phyloP scores from a whole-genome alignment of 495 filamentous ascomycete species.

The Penicillium manginii region DNA sequence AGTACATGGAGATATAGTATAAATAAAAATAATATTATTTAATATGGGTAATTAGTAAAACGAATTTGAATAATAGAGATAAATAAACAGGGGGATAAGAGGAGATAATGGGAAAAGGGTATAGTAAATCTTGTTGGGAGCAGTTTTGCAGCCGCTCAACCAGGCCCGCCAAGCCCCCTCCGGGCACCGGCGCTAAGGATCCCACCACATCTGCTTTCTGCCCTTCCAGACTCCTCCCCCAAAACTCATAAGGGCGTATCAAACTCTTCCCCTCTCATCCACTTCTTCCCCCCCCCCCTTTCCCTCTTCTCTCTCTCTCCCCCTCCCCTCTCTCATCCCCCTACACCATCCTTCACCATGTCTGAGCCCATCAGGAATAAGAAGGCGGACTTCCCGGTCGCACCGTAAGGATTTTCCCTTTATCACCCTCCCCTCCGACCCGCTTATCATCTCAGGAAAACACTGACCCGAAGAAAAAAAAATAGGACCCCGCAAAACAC shows the following conservation, averaged over 20 bases:
- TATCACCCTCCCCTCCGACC: conserved; percentile 12
- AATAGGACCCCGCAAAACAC: conserved; percentile 93
- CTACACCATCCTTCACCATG: conserved; percentile 55
- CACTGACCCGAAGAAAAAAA: conserved; percentile 25
- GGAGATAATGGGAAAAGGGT: conserved; percentile 2
- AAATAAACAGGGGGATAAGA: background rate
- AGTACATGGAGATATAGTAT: no score
- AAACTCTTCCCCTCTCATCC: conserved; percentile 39
- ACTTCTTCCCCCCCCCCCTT: conserved; percentile 29
- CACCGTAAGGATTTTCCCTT: conserved; percentile 67
- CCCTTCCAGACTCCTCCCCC: conserved; percentile 44
- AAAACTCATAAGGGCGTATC: conserved; percentile 42
- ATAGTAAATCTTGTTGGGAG: conserved; percentile 41
- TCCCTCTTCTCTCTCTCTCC: conserved; percentile 29
- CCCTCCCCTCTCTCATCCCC: conserved; percentile 22
- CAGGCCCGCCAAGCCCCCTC: conserved; percentile 51
- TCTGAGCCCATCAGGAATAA: conserved; percentile 91
- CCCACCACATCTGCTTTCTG: conserved; percentile 36
- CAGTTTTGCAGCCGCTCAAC: conserved; percentile 40
- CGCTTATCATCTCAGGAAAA: conserved; percentile 25
- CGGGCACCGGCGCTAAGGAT: conserved; percentile 53
- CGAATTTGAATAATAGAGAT: no score
- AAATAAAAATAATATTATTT: no score
- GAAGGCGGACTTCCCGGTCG: conserved; percentile 78
- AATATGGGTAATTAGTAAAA: no score